Base-by-base conservation (phyloP, 2,329 filamentous ascomycete genomes). In the Didymella pinodella region DNA sequence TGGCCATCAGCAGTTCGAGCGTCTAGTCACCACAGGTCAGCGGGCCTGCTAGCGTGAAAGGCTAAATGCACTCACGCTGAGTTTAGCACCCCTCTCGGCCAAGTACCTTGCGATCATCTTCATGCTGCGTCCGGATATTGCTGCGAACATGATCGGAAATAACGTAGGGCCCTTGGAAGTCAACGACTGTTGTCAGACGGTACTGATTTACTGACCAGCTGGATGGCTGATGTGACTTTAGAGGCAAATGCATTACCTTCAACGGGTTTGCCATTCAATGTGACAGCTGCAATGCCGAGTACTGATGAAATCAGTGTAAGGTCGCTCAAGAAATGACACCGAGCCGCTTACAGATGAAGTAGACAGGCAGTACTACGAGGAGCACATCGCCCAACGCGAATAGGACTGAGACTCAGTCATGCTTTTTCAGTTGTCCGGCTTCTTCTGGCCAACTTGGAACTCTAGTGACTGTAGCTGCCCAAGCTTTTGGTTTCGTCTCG, bases 101-200 rank as follows among this genome's bases (percentile, higher is more conserved):
- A 69, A 49, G 29, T 67, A 77, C n/a, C 74, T 36, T 0, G 75
- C 72, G 16, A 77, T 68, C 66, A 74, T 76, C 43, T 76, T 76
- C 62, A 77, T 68, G 18, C 74, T 75, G 10, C 72, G 61, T 1
- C 75, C 75, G 28, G 55, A 63, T 0, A 78, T 72, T 0, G 76
- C 75, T 0, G 75, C 74, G 38, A 78, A 78, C 0, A 76, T 29
- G 12, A 78, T 75, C 0, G 75, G 76, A 32, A 75, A 78, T 10
- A 78, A 54, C 0, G 75, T 76, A 2, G 76, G 75, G 16, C 73
- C 70, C 69, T 18, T 18, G 18, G 18, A 18, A 18, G 18, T 18
- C 18, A 18, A 18, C 18, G 18, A 18, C 18, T 18, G 18, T 18
- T 18, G 18, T 18, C 18, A 18, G 18, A 18, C 18, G 18, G 18